These are phyloP conservation scores for Solanum virginianum DNA, from an alignment of 257 asterid genomes.

Conservation along the genomic window DNA sequence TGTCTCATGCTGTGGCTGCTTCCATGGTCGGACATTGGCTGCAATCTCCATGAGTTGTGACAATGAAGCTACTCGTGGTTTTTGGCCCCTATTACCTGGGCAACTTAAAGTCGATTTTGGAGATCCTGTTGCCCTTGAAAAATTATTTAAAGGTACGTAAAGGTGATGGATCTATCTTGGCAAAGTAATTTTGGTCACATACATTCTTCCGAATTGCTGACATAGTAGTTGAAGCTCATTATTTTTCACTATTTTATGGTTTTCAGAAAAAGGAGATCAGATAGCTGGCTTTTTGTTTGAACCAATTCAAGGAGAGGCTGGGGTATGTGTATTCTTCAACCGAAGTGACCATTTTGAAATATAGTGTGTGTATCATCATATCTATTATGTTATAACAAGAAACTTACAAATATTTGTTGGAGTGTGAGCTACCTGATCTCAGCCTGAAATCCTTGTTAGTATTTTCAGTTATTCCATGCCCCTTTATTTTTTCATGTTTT, in stretches of 20 bases:
- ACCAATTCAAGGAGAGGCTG: slow-evolving; percentile 99
- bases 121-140: slow-evolving; percentile 61
- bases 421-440: background rate
- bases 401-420: background rate
- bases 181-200: background rate
- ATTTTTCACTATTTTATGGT: slow-evolving; percentile 11
- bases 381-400: background rate
- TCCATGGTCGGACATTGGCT: slow-evolving; percentile 91
- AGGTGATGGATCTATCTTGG: background rate
- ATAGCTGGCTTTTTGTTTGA: slow-evolving; percentile 93
- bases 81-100: slow-evolving; percentile 87
- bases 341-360: background rate
- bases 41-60: slow-evolving; percentile 98
- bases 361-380: background rate
- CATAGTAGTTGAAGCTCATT: slow-evolving; percentile 1
- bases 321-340: slow-evolving; percentile 51
- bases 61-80: slow-evolving; percentile 85
- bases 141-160: slow-evolving; percentile 52
- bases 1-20: slow-evolving; percentile 97
- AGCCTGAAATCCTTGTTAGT: background rate
- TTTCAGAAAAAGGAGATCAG: slow-evolving; percentile 76
- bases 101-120: slow-evolving; percentile 87
- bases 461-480: background rate
- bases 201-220: background rate
- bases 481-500: background rate